These are phyloP conservation scores for Cymodocea nodosa DNA, from an alignment of 116 monocot species.

Conservation along the genomic window DNA sequence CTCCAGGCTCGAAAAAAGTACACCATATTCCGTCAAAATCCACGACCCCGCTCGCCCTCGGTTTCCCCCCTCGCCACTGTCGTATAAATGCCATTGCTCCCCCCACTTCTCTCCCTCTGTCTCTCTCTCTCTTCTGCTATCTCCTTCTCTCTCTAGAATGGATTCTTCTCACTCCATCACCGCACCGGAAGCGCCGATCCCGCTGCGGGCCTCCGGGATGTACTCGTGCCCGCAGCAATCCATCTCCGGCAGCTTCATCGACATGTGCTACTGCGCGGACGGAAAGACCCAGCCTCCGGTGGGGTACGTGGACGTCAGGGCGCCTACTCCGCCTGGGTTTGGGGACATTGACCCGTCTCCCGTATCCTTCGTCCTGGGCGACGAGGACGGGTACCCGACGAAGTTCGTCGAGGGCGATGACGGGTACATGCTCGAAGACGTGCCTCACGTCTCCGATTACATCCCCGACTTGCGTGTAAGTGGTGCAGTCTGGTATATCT, in stretches of 20 bases:
- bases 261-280: neutral
- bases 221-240: conserved; percentile 3
- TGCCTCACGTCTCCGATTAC: conserved; percentile 61
- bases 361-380: neutral
- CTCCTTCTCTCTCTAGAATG: too few species aligned
- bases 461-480: conserved; percentile 39
- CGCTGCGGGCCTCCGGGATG: neutral
- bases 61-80: too few species aligned
- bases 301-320: neutral
- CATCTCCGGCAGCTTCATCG: neutral
- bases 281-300: neutral
- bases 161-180: too few species aligned
- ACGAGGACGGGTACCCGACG: neutral
- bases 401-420: neutral
- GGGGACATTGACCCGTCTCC: neutral
- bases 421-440: conserved; percentile 43
- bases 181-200: neutral
- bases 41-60: too few species aligned
- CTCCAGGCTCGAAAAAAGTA: too few species aligned
- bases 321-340: too few species aligned
- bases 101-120: too few species aligned
- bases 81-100: too few species aligned
- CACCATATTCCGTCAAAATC: too few species aligned
- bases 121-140: too few species aligned
- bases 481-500: neutral